Evolutionary conservation across 768 basidiomycete species (phyloP).

Genomic region (Pleurotus salmoneostramineus): DNA sequence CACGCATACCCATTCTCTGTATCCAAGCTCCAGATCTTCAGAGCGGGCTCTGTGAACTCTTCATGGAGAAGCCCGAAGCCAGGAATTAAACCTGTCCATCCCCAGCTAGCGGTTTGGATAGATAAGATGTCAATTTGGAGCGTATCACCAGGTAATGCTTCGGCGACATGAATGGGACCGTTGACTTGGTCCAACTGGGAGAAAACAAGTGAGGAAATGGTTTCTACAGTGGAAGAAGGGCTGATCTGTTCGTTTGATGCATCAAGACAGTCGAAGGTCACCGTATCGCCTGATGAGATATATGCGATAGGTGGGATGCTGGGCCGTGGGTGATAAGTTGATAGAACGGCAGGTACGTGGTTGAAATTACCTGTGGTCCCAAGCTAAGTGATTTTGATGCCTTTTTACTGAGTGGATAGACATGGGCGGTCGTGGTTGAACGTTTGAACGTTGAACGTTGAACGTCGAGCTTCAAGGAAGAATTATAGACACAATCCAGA

Average conservation of each 20-base stretch:
- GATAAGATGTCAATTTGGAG: slow-evolving; percentile 55
- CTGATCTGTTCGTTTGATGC: slow-evolving; percentile 60
- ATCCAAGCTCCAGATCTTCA: slow-evolving; percentile 54
- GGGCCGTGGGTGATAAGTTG: neutral
- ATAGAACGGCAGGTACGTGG: neutral
- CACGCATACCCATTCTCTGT: slow-evolving; percentile 38
- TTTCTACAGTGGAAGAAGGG: slow-evolving; percentile 28
- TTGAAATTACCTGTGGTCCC: neutral
- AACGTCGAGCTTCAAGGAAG: no score
- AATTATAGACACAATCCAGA: no score
- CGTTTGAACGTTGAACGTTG: no score
- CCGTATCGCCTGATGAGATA: slow-evolving; percentile 48
- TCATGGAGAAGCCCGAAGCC: slow-evolving; percentile 58
- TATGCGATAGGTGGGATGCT: slow-evolving; percentile 28
- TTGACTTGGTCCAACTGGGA: slow-evolving; percentile 53
- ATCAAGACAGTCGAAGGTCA: slow-evolving; percentile 61
- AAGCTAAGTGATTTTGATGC: neutral
- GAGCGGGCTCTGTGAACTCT: slow-evolving; percentile 44
- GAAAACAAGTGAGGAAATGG: slow-evolving; percentile 39
- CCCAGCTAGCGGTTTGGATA: slow-evolving; percentile 54
- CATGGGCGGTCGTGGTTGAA: neutral
- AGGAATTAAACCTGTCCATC: slow-evolving; percentile 57
- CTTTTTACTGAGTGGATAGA: neutral
- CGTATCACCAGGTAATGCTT: slow-evolving; percentile 52
- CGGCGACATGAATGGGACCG: slow-evolving; percentile 52